Conservation (phyloP, 208 protist genomes). For the Strigomonas culicis region DNA sequence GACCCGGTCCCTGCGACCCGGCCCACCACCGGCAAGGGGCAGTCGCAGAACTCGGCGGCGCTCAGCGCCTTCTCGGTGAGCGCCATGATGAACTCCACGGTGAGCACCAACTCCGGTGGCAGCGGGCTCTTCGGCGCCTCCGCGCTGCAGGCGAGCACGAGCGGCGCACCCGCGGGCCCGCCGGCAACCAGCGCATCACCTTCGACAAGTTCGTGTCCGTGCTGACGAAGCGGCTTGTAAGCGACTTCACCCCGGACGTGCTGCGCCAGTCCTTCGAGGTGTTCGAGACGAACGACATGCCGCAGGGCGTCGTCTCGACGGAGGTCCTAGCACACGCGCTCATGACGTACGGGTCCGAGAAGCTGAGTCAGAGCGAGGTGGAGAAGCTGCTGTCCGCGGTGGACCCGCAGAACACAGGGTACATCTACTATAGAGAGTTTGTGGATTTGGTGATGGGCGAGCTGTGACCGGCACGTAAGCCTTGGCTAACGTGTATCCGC, state of each 20-base stretch:
- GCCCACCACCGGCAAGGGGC: not conserved
- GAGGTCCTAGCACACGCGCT: conserved; percentile 84
- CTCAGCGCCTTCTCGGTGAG: not conserved
- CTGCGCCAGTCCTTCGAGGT: conserved; percentile 87
- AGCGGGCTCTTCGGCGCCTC: not conserved
- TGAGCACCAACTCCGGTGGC: not conserved
- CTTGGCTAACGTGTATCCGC: not conserved
- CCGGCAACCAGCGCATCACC: not conserved
- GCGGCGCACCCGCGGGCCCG: not conserved
- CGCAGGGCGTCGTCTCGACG: conserved; percentile 76
- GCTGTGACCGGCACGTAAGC: not conserved
- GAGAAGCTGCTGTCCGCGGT: conserved; percentile 65
- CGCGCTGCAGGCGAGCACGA: not conserved
- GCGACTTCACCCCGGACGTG: conserved; percentile 84
- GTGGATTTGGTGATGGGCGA: conserved; percentile 68
- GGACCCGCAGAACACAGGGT: conserved; percentile 75
- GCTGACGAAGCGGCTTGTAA: conserved; percentile 83
- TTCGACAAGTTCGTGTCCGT: conserved; percentile 69
- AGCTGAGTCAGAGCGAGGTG: conserved; percentile 78
- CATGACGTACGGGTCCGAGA: conserved; percentile 86
- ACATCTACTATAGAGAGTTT: conserved; percentile 90
- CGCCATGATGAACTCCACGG: not conserved
- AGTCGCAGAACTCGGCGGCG: too few species aligned
- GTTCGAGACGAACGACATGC: conserved; percentile 86
- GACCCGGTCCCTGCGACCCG: conserved; percentile 8